A percentile compares a stretch with the other conserved stretches of the same genome.
Conservation (phyloP, 768 basidiomycete genomes). For the Boletellus ananiceps region DNA sequence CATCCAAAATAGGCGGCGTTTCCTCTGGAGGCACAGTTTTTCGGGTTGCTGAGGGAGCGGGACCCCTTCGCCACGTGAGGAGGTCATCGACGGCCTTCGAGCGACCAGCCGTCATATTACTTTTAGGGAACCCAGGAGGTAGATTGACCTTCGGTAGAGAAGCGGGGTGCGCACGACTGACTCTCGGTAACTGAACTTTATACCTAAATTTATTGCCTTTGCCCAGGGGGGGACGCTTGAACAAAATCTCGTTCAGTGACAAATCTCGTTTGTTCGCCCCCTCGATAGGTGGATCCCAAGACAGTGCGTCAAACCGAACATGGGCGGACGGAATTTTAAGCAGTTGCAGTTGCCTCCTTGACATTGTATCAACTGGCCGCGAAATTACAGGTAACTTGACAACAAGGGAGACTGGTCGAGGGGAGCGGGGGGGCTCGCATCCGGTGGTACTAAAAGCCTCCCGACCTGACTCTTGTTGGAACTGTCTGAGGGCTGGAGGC, state of each 20-base stretch:
- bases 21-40: conserved; percentile 10
- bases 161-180: conserved; percentile 1
- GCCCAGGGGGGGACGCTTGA: conserved; percentile 38
- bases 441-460: conserved; percentile 47
- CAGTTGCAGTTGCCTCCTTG: conserved; percentile 43
- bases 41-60: conserved; percentile 11
- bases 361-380: conserved; percentile 40
- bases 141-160: conserved; percentile 38
- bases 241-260: conserved; percentile 61
- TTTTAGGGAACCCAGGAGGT: conserved; percentile 27
- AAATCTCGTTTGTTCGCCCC: conserved; percentile 59
- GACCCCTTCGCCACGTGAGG: conserved; percentile 38
- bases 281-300: conserved; percentile 67
- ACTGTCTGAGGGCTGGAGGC: conserved; percentile 48
- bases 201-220: conserved; percentile 34
- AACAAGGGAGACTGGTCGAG: conserved; percentile 36
- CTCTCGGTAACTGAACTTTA: conserved; percentile 35
- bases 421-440: conserved; percentile 45
- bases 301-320: conserved; percentile 60
- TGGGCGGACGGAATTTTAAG: conserved; percentile 36
- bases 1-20: conserved; percentile 36
- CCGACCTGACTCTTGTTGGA: conserved; percentile 33
- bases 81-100: conserved; percentile 33
- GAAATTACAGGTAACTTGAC: conserved; percentile 49
- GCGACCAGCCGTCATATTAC: conserved; percentile 17